Conservation (phyloP, 2,329 filamentous ascomycete genomes). For the Rhynchosporium graminicola region DNA sequence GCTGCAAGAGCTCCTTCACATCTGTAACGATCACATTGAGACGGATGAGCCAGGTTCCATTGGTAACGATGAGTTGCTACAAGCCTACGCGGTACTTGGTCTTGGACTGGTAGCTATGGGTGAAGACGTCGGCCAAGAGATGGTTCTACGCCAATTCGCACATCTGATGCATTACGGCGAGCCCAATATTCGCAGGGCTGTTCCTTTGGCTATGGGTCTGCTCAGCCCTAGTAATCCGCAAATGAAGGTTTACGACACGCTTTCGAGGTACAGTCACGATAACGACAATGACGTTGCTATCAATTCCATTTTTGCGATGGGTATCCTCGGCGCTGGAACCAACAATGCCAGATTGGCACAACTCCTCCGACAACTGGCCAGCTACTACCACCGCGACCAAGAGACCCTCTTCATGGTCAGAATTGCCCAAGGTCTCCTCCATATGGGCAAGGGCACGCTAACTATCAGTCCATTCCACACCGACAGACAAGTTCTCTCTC, state of each 20-base stretch:
- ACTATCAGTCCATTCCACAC: constrained; percentile 99
- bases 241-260: constrained; percentile 99
- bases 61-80: constrained; percentile 91
- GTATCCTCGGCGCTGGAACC: constrained; percentile 90
- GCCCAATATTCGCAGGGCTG: constrained; percentile 92
- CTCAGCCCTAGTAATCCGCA: constrained; percentile 98
- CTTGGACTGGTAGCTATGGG: constrained; percentile 96
- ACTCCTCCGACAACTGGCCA: constrained; percentile 88
- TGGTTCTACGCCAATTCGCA: constrained; percentile 96
- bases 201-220: constrained; percentile 93
- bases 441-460: constrained; percentile 99
- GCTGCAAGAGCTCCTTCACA: constrained; percentile 93
- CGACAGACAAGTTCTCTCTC: constrained; percentile 91
- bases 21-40: constrained; percentile 97
- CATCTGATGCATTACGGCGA: constrained; percentile 99
- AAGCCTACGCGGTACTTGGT: constrained; percentile 93
- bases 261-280: constrained; percentile 97
- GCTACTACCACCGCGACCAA: constrained; percentile 96
- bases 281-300: constrained; percentile 98
- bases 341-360: constrained; percentile 98
- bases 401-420: constrained; percentile 99
- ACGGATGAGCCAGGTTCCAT: constrained; percentile 62
- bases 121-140: constrained; percentile 96
- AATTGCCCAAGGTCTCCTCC: constrained; percentile 93
- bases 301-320: constrained; percentile 99